Conservation (phyloP, 2,329 filamentous ascomycete species). For the Pyrenophora graminea region DNA sequence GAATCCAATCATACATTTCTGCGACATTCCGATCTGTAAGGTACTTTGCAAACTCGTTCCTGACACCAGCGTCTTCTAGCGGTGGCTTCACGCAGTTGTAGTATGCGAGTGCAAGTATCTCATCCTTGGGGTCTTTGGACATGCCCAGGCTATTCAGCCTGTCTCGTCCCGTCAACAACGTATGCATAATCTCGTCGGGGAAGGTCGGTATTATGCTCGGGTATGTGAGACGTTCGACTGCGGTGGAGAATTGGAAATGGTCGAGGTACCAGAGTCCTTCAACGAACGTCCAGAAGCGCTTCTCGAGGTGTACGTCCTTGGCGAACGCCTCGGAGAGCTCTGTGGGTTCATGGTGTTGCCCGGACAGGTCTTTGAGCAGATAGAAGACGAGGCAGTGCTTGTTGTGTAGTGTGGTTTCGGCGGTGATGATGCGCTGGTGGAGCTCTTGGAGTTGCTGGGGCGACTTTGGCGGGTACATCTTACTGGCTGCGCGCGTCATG, state of each 20-base stretch:
- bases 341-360: slow-evolving; percentile 52
- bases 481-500: slow-evolving; percentile 52
- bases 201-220: slow-evolving; percentile 81
- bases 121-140: slow-evolving; percentile 44
- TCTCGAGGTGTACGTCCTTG: slow-evolving; percentile 66
- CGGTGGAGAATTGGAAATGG: slow-evolving; percentile 65
- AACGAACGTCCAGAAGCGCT: slow-evolving; percentile 79
- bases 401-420: slow-evolving; percentile 69
- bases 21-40: slow-evolving; percentile 69
- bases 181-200: slow-evolving; percentile 76
- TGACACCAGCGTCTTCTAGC: slow-evolving; percentile 65
- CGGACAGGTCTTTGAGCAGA: slow-evolving; percentile 74
- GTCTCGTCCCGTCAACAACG: slow-evolving; percentile 60
- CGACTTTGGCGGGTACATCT: slow-evolving; percentile 74
- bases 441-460: slow-evolving; percentile 70
- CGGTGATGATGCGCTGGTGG: slow-evolving; percentile 70
- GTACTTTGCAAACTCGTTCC: slow-evolving; percentile 70
- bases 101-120: slow-evolving; percentile 70
- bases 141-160: slow-evolving; percentile 24
- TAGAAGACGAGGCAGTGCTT: slow-evolving; percentile 86
- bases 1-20: slow-evolving; percentile 74
- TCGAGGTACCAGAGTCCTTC: slow-evolving; percentile 83
- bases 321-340: slow-evolving; percentile 64
- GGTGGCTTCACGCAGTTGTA: slow-evolving; percentile 76
- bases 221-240: slow-evolving; percentile 76